A percentile compares a stretch with the other conserved stretches of the same genome.
phyloP scores from a whole-genome alignment of 1,284 basidiomycete species.

The Tylopilus orsonianus region DNA sequence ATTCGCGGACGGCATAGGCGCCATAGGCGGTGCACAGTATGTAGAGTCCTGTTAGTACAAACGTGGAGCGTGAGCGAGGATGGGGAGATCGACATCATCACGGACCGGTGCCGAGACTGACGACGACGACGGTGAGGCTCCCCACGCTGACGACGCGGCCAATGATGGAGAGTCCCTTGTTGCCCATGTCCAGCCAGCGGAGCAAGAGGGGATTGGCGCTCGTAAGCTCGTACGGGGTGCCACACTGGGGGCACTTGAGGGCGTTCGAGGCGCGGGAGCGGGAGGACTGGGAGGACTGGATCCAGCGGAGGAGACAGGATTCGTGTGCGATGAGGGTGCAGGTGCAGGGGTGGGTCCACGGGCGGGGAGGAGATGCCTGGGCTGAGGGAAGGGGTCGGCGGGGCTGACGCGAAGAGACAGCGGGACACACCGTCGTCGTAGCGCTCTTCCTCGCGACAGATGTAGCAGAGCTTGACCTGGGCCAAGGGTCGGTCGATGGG shows the following conservation, averaged over 20 bases:
- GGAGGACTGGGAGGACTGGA: conserved; percentile 61
- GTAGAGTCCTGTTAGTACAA: conserved; percentile 72
- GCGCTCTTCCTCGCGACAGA: conserved; percentile 71
- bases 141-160: conserved; percentile 53
- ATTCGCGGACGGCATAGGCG: conserved; percentile 65
- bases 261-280: conserved; percentile 54
- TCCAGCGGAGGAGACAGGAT: conserved; percentile 74
- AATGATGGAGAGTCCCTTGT: conserved; percentile 45
- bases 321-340: conserved; percentile 81
- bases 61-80: conserved; percentile 1
- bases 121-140: conserved; percentile 44
- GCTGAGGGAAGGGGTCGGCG: conserved; percentile 27
- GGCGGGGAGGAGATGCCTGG: conserved; percentile 45
- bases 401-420: background rate
- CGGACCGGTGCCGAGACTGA: conserved; percentile 43
- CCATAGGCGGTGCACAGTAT: conserved; percentile 67
- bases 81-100: background rate
- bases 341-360: conserved; percentile 76
- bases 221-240: conserved; percentile 60
- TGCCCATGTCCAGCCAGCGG: conserved; percentile 47
- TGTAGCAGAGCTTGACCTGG: conserved; percentile 74
- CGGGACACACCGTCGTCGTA: conserved; percentile 43
- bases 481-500: conserved; percentile 6
- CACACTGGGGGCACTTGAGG: conserved; percentile 78
- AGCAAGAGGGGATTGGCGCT: conserved; percentile 59